Conservation (phyloP, 768 basidiomycete genomes). For the Mycena latifolia region DNA sequence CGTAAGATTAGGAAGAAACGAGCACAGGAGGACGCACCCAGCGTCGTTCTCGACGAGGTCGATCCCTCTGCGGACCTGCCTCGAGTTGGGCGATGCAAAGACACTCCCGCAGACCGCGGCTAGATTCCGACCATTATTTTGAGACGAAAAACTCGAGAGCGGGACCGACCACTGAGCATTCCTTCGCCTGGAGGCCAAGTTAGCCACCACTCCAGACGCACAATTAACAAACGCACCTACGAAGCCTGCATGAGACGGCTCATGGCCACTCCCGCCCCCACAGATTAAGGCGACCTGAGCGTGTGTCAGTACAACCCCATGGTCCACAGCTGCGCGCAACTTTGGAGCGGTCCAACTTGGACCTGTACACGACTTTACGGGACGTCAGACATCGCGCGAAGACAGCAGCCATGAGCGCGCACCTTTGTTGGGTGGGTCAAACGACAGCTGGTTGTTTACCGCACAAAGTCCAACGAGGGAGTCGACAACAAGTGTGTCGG, state of each 20-base stretch:
- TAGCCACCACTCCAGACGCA: not conserved
- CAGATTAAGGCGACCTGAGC: constrained; percentile 78
- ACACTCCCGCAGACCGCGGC: constrained; percentile 90
- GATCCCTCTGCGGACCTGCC: constrained; percentile 86
- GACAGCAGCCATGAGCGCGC: constrained; percentile 33
- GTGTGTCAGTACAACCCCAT: not conserved
- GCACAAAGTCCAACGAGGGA: constrained; percentile 80
- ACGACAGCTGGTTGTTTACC: constrained; percentile 76
- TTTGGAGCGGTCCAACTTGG: constrained; percentile 67
- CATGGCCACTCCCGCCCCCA: constrained; percentile 91
- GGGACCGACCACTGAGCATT: constrained; percentile 72
- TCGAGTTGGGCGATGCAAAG: constrained; percentile 91
- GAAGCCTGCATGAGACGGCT: constrained; percentile 90
- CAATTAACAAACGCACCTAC: constrained; percentile 69
- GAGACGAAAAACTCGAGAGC: constrained; percentile 12
- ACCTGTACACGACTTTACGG: constrained; percentile 70
- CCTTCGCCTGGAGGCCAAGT: constrained; percentile 66
- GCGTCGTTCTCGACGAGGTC: constrained; percentile 79
- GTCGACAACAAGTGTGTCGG: constrained; percentile 80
- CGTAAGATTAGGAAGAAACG: not conserved
- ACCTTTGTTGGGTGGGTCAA: constrained; percentile 84
- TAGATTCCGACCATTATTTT: constrained; percentile 33
- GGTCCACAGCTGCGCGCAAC: constrained; percentile 57
- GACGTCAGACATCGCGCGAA: constrained; percentile 31
- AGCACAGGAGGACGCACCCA: constrained; percentile 60